Evolutionary conservation across 768 basidiomycete genomes (phyloP).

Genomic region (Psilocybe tampanensis): DNA sequence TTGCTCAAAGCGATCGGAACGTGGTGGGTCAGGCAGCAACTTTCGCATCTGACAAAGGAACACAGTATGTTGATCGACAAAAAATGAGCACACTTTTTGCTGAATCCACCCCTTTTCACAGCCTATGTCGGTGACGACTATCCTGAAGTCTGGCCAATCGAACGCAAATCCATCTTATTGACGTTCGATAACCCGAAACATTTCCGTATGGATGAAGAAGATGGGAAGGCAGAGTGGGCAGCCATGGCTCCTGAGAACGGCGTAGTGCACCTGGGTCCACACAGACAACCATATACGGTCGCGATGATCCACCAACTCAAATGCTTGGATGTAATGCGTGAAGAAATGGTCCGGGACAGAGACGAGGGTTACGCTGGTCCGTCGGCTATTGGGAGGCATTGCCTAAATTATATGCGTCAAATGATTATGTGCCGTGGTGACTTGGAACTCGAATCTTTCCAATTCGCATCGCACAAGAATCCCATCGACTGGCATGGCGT

Average conservation of each 20-base stretch:
- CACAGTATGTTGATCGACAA: slow-evolving; percentile 24
- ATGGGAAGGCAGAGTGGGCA: slow-evolving; percentile 32
- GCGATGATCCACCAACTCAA: slow-evolving; percentile 39
- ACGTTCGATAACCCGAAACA: slow-evolving; percentile 34
- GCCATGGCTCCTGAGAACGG: slow-evolving; percentile 31
- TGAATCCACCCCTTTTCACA: slow-evolving; percentile 8
- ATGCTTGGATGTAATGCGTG: slow-evolving; percentile 36
- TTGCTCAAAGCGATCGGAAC: slow-evolving; percentile 22
- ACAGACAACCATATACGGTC: slow-evolving; percentile 32
- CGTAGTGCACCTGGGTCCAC: slow-evolving; percentile 32
- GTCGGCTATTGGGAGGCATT: slow-evolving; percentile 28
- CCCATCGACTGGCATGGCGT: slow-evolving; percentile 30
- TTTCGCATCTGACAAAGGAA: slow-evolving; percentile 21
- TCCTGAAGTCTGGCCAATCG: slow-evolving; percentile 34
- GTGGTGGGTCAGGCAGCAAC: slow-evolving; percentile 23
- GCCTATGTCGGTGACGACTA: slow-evolving; percentile 33
- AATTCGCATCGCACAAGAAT: slow-evolving; percentile 34
- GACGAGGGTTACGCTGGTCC: slow-evolving; percentile 19
- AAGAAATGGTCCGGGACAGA: slow-evolving; percentile 27
- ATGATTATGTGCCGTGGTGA: slow-evolving; percentile 35
- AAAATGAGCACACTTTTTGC: not conserved
- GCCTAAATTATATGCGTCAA: slow-evolving; percentile 36
- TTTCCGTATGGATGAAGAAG: slow-evolving; percentile 28
- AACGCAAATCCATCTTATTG: slow-evolving; percentile 30
- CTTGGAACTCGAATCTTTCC: slow-evolving; percentile 31